Evolutionary conservation across 192 early-diverging fungal genomes (phyloP).

Genomic region (Podila epicladia): DNA sequence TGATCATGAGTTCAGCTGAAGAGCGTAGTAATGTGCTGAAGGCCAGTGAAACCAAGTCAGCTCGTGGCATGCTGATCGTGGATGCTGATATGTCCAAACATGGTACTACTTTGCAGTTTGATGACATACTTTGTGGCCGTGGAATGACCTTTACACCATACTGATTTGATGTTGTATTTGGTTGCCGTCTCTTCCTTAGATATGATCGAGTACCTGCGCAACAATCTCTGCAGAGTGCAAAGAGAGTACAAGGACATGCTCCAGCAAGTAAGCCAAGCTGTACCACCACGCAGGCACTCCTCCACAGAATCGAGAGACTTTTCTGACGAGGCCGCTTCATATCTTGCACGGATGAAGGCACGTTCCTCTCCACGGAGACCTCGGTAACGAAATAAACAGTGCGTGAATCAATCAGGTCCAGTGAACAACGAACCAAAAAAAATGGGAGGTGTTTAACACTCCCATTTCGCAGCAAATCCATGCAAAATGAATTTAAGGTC

Average conservation of each 20-base stretch:
- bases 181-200: slow-evolving; percentile 3
- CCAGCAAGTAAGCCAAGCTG: neutral
- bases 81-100: slow-evolving; percentile 37
- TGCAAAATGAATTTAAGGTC: too few relatives aligned
- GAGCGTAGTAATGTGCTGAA: slow-evolving; percentile 11
- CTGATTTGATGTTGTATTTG: neutral
- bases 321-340: slow-evolving; percentile 21
- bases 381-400: too few relatives aligned
- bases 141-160: neutral
- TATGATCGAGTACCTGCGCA: slow-evolving; percentile 22
- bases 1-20: slow-evolving; percentile 16
- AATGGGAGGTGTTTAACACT: too few relatives aligned
- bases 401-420: too few relatives aligned
- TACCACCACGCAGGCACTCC: too few relatives aligned
- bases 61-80: slow-evolving; percentile 28
- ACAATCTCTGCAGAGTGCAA: slow-evolving; percentile 15
- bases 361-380: neutral
- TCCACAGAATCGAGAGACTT: neutral
- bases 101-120: slow-evolving; percentile 19
- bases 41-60: neutral
- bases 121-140: neutral
- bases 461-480: too few relatives aligned
- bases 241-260: slow-evolving; percentile 23
- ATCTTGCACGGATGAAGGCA: slow-evolving; percentile 22
- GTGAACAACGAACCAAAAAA: too few relatives aligned